Base-by-base conservation (phyloP, 768 basidiomycete genomes). In the Nevesoporus exiguus region DNA sequence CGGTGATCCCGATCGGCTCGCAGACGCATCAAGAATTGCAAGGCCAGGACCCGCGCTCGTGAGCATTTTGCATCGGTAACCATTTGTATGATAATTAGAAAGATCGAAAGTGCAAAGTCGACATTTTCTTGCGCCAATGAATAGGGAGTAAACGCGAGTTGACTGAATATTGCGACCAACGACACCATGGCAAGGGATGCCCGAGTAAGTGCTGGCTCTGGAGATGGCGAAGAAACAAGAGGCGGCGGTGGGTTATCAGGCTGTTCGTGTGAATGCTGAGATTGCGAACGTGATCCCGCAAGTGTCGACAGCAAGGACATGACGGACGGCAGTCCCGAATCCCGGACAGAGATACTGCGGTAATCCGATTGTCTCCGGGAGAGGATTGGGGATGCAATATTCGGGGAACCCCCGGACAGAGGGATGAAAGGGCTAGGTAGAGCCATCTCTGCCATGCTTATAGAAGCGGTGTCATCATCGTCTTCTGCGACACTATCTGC, bases 1-100 rank as follows among this genome's bases (percentile, higher is more conserved):
- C 86, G 79, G 64, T 99, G 96, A 60, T 94, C 89, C 1, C 90
- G 83, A 66, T 97, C 95, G 0, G 90, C 93, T 51, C 96, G 80
- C 19, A 98, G 75, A 14, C 92, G 84, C 76, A 94, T 84, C 58
- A 97, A 67, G 76, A 96, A 97, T 65, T 93, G 91, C 19, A 98
- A 74, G 5, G 87, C 77, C 13, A 83, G 75, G 17, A 98, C 66
- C 22, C 91, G 77, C 0, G 88, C 86, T 37, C 81, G 75, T 0
- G 82, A 61, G 9, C 83, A 82, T 56, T 73, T 77, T 2, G 79
- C 77, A 21, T 73, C 66, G 0, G 70, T 62, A 5, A 79, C 64
- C 14, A 87, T 67, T 19, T 73, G 68, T 14, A 89, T 62, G 42
- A 90, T 70, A 42, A 74, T 72, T 0, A 68, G 56, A 67, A 80